Evolutionary conservation across 2,329 filamentous ascomycete genomes (phyloP), one percentile per base, ranked within the genome.

Genomic region (Cladophialophora carrionii): DNA sequence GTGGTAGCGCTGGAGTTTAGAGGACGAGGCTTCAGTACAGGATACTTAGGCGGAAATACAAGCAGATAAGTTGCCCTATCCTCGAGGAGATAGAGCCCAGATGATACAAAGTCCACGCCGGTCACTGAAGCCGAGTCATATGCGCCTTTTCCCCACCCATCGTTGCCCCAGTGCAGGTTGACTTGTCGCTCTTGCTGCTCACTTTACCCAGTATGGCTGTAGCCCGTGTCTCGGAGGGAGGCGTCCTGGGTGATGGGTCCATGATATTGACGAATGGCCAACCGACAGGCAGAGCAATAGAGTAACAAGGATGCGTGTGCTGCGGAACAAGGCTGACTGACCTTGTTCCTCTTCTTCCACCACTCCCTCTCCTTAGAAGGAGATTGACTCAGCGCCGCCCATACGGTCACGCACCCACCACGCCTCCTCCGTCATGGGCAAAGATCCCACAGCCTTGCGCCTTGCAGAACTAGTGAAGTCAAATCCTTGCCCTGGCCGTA

Each of bases 381-480:
- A 57, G 20, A 57, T 32, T 49, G 43, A 20, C 48, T 41, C 17
- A 5, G 26, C 26, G 26, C 26, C 26, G 26, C 3, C 26, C 6
- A 29, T 6, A 6, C 26, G 26, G 26, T n/a, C 56, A 7, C 29
- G 26, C 56, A 17, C 17, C 26, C 41, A 22, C 31, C 56, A 7
- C 29, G 26, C 56, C 26, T 24, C 26, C 41, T 32, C 10, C 56
- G 41, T 58, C 56, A 58, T 32, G 26, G 41, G 37, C 37, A 24
- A n/a, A n/a, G 3, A n/a, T 8, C 5, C 1, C 56, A 58, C 41
- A 58, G 56, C 26, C 26, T 49, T 48, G 56, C 24, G 56, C 26
- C 26, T 49, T 48, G 56, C 24, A 46, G 46, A 58, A 58, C 56
- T 49, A 49, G 26, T n/a, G 56, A 58, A 58, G 41, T 58, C 41